Evolutionary conservation across 1,284 basidiomycete species (phyloP).

Genomic region (Rhodofomes roseus): DNA sequence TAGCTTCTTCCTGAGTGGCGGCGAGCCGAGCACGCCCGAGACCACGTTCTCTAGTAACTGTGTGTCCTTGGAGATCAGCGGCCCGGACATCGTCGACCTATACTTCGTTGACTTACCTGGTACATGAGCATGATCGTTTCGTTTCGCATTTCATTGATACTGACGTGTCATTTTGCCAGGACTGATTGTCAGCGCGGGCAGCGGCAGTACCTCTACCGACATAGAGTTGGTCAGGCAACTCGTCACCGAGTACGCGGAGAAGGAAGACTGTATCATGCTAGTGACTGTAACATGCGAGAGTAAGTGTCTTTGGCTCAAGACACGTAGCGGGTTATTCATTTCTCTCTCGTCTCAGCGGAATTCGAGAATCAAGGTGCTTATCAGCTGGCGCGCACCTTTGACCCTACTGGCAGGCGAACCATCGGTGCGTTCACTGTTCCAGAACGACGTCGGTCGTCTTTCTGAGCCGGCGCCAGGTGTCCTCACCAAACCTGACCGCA

Average conservation of each 20-base stretch:
- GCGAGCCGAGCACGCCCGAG: slow-evolving; percentile 30
- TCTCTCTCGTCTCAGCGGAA: slow-evolving; percentile 44
- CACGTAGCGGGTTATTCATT: neutral
- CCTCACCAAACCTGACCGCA: slow-evolving; percentile 78
- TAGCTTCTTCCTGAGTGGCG: slow-evolving; percentile 37
- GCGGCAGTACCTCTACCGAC: slow-evolving; percentile 46
- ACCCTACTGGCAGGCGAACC: slow-evolving; percentile 60
- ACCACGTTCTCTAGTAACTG: slow-evolving; percentile 60
- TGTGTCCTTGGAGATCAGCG: slow-evolving; percentile 64
- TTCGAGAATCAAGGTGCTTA: slow-evolving; percentile 71
- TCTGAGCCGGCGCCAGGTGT: slow-evolving; percentile 47
- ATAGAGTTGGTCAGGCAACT: slow-evolving; percentile 62
- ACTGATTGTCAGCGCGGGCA: slow-evolving; percentile 58
- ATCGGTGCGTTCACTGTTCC: slow-evolving; percentile 46
- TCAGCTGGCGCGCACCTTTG: slow-evolving; percentile 40
- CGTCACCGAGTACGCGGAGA: slow-evolving; percentile 50
- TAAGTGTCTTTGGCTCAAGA: slow-evolving; percentile 28
- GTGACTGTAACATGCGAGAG: slow-evolving; percentile 73
- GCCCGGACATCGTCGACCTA: slow-evolving; percentile 64
- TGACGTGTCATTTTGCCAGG: slow-evolving; percentile 33
- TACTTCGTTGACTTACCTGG: slow-evolving; percentile 73
- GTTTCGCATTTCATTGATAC: neutral
- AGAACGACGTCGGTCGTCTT: neutral
- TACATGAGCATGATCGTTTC: slow-evolving; percentile 32
- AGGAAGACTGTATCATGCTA: slow-evolving; percentile 64